phyloP scores from a whole-genome alignment of 371 early-diverging fungal species.

The Cladochytrium tenue region DNA sequence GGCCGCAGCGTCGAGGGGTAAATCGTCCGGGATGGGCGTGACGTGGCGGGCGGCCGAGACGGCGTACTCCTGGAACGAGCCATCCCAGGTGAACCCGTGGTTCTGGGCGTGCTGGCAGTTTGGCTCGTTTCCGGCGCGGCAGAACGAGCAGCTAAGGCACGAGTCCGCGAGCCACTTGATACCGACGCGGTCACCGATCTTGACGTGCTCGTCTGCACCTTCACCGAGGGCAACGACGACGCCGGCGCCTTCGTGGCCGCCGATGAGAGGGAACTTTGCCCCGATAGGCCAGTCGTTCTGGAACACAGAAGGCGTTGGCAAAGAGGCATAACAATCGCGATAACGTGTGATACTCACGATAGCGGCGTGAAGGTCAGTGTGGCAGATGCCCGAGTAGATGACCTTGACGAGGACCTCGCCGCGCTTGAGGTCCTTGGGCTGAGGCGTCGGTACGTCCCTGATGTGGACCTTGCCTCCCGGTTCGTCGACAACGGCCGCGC shows the following conservation, averaged over 20 bases:
- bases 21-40: conserved; percentile 58
- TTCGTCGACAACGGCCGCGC: not conserved
- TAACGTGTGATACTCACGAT: not conserved
- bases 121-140: conserved; percentile 5
- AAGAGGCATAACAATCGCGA: not conserved
- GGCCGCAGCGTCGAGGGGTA: conserved; percentile 57
- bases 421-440: not conserved
- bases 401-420: conserved; percentile 4
- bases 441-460: not conserved
- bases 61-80: conserved; percentile 51
- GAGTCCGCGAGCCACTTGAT: conserved; percentile 19
- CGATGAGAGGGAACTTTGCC: conserved; percentile 66
- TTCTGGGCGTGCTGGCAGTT: conserved; percentile 36
- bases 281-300: conserved; percentile 57
- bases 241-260: conserved; percentile 63
- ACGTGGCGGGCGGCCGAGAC: conserved; percentile 16
- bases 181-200: conserved; percentile 54
- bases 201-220: conserved; percentile 54
- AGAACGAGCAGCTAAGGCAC: conserved; percentile 23
- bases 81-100: not conserved
- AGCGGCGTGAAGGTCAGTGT: conserved; percentile 20
- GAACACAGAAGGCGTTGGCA: not conserved
- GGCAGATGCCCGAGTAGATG: conserved; percentile 24
- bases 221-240: conserved; percentile 12
- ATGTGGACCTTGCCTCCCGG: not conserved